A percentile compares a stretch with the other conserved stretches of the same genome.
Evolutionary conservation across 148 eudicot genomes (phyloP).

Genomic region (Polygonum maritimum): DNA sequence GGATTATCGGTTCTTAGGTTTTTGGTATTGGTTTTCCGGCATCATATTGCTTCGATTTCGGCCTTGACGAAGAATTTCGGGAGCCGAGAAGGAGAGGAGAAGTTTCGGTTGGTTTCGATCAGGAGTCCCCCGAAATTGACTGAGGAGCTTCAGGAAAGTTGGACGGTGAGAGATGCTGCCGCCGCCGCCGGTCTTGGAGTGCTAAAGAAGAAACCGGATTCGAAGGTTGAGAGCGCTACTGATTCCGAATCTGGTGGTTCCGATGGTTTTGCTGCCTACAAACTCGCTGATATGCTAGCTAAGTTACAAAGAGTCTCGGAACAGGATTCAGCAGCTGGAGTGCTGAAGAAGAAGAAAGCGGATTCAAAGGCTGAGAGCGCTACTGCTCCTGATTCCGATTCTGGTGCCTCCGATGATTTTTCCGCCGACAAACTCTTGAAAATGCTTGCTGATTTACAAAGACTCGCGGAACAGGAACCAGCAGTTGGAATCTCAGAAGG

Average conservation of each 20-base stretch:
- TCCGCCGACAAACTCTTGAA: slow-evolving; percentile 63
- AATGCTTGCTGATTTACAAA: slow-evolving; percentile 24
- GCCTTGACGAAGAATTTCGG: slow-evolving; percentile 67
- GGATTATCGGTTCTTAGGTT: too few relatives aligned
- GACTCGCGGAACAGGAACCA: slow-evolving; percentile 28
- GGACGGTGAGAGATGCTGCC: slow-evolving; percentile 85
- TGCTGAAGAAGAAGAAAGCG: slow-evolving; percentile 64
- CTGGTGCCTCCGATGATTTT: slow-evolving; percentile 30
- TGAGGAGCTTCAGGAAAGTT: slow-evolving; percentile 72
- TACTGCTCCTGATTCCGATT: slow-evolving; percentile 16
- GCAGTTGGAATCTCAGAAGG: slow-evolving; percentile 18
- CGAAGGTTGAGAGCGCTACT: slow-evolving; percentile 20
- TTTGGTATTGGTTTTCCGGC: too few relatives aligned
- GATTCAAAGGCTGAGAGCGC: slow-evolving; percentile 30
- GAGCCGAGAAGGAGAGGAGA: slow-evolving; percentile 60
- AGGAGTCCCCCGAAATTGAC: slow-evolving; percentile 55
- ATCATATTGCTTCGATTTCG: slow-evolving; percentile 65
- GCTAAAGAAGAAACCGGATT: slow-evolving; percentile 71
- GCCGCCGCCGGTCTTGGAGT: slow-evolving; percentile 90
- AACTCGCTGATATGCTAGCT: slow-evolving; percentile 56
- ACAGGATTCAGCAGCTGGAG: slow-evolving; percentile 26
- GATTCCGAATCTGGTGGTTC: slow-evolving; percentile 26
- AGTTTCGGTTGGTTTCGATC: slow-evolving; percentile 50
- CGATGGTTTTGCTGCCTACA: slow-evolving; percentile 39
- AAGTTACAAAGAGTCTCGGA: slow-evolving; percentile 26